These are phyloP conservation scores for Nakaseomyces sp. DNA, from an alignment of 1,139 yeast genomes.

Conservation along the genomic window DNA sequence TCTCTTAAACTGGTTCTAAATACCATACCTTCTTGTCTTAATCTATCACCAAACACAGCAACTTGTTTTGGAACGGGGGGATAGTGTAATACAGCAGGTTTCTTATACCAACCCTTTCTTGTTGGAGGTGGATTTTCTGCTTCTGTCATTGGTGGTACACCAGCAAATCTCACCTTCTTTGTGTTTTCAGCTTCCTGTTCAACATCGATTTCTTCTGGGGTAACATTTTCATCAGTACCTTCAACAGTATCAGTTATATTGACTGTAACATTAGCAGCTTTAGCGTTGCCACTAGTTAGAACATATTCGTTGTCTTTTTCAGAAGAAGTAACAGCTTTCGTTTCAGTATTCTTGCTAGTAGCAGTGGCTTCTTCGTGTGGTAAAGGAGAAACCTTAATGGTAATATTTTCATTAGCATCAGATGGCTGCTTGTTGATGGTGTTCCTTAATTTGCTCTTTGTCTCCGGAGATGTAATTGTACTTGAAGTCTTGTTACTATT, in stretches of 20 bases:
- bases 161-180: constrained; percentile 30
- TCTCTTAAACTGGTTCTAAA: constrained; percentile 28
- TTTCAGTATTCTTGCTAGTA: background rate
- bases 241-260: background rate
- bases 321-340: background rate
- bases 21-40: constrained; percentile 30
- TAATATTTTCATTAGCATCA: background rate
- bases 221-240: background rate
- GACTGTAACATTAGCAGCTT: background rate
- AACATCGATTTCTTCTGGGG: background rate
- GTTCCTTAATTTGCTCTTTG: background rate
- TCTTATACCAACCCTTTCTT: constrained; percentile 32
- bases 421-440: background rate
- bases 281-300: background rate
- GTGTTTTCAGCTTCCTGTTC: background rate
- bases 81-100: constrained; percentile 31
- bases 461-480: background rate
- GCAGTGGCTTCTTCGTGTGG: background rate
- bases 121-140: constrained; percentile 29
- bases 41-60: constrained; percentile 14
- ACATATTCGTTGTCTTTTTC: background rate
- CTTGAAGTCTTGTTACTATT: constrained; percentile 5
- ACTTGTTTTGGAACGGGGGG: constrained; percentile 25
- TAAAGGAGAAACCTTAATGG: constrained; percentile 1
- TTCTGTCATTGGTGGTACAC: constrained; percentile 30